Conservation (phyloP, 352 stramenopile species). For the Pythium folliculosum region DNA sequence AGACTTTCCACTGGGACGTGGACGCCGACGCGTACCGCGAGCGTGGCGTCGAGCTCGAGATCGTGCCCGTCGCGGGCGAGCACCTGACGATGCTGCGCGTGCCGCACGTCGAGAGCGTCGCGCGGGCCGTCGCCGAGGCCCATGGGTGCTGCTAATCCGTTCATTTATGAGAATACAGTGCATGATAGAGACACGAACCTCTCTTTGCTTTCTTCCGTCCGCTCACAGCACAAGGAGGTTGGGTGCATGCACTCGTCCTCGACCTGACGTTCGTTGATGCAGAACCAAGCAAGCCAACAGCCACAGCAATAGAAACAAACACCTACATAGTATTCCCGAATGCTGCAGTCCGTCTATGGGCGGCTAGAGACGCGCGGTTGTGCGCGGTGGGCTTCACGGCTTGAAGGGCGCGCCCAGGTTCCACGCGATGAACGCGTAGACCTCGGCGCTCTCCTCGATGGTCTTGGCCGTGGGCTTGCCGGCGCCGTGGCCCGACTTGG, state of each 20-base stretch:
- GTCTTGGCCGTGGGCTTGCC: constrained; percentile 89
- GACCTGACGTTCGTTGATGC: no score
- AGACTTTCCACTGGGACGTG: constrained; percentile 39
- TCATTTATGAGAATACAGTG: background rate
- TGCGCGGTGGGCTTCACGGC: constrained; percentile 32
- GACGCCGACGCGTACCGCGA: constrained; percentile 21
- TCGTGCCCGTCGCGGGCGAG: constrained; percentile 26
- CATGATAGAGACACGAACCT: background rate
- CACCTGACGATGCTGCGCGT: constrained; percentile 41
- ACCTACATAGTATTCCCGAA: no score
- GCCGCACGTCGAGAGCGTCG: constrained; percentile 33
- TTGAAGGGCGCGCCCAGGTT: constrained; percentile 53
- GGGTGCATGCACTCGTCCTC: constrained; percentile 1
- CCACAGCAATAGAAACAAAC: no score
- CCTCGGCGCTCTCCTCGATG: constrained; percentile 84
- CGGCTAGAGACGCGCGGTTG: background rate
- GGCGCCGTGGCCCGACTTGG: constrained; percentile 86
- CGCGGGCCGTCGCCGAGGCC: constrained; percentile 10
- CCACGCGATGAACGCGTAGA: constrained; percentile 88
- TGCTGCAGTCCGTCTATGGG: no score
- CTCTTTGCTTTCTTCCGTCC: background rate
- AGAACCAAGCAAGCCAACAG: no score
- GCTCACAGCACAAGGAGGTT: constrained; percentile 1
- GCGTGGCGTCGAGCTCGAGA: constrained; percentile 12
- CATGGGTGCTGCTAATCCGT: background rate